Base-by-base conservation (phyloP, 2,329 filamentous ascomycete species). In the Colletotrichum neosansevieriae region DNA sequence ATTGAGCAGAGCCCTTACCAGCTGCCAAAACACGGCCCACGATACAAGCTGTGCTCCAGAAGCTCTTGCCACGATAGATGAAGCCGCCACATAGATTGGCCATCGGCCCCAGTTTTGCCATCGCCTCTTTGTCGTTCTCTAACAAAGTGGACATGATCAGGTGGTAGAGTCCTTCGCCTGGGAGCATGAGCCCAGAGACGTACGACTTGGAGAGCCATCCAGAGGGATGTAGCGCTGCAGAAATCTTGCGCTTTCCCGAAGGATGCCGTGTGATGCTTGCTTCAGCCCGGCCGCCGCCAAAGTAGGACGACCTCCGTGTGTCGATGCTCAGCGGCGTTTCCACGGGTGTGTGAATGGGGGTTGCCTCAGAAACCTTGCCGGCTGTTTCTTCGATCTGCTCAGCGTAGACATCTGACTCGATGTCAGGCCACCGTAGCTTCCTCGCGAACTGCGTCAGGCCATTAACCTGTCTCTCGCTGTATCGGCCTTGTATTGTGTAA, bases 191-290 rank as follows among this genome's bases (percentile, higher is more conserved):
- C 0, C 89, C 89, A 38, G 88, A 91, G 7, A 91, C 80, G 72
- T 91, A 92, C 24, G 88, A 90, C 75, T 89, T 89, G 5, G 89
- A 91, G 17, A 92, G 81, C 90, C 89, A 92, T 2, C 90, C 89
- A 0, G 86, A 84, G 2, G 84, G 79, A 69, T 89, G 85, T 21
- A 91, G 79, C 1, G 85, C 85, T 2, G 88, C 86, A 15, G 87
- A 85, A 57, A 90, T 80, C 71, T 84, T 88, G 53, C 83, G 82
- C 40, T 85, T 82, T 65, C 86, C 82, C 2, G 82, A 80, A 6
- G 81, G 75, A 38, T 65, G 63, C 7, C 57, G 56, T 6, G 64
- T 64, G 32, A 71, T 60, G 50, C 56, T 60, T 11, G 70, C 64
- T 3, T 73, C 69, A 13, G 71, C 67, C 49, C 71, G 73, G 49